Conservation (phyloP, 345 rosid genomes). For the Moringa oleifera region DNA sequence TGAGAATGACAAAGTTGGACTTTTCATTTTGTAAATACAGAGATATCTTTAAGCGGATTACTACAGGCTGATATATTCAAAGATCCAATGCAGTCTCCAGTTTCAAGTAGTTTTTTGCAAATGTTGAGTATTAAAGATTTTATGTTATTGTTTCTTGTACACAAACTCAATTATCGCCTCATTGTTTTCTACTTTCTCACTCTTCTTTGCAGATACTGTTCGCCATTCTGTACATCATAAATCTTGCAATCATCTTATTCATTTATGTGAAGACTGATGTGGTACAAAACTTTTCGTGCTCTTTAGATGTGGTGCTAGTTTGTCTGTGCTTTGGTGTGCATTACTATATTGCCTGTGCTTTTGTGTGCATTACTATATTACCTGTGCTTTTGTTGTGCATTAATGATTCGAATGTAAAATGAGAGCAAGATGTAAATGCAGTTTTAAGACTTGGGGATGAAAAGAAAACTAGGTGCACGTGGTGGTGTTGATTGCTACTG, state of each 20-base stretch:
- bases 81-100: not conserved
- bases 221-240: slow-evolving; percentile 65
- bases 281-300: slow-evolving; percentile 36
- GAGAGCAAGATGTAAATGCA: too few species aligned
- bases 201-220: slow-evolving; percentile 65
- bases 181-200: not conserved
- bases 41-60: not conserved
- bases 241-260: slow-evolving; percentile 63
- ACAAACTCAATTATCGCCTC: not conserved
- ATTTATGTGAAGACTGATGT: slow-evolving; percentile 69
- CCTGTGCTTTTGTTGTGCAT: too few species aligned
- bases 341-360: too few species aligned
- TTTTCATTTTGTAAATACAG: not conserved
- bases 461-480: too few species aligned
- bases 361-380: too few species aligned
- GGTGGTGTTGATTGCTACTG: too few species aligned
- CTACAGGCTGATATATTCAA: not conserved
- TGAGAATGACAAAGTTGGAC: not conserved
- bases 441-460: too few species aligned
- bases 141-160: too few species aligned
- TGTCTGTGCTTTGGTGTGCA: too few species aligned
- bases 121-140: not conserved
- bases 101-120: not conserved
- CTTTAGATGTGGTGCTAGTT: not conserved
- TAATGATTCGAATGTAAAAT: too few species aligned